Evolutionary conservation across 441 rosid genomes (phyloP), one percentile per base, ranked within the genome.

Genomic region (Hura crepitans): DNA sequence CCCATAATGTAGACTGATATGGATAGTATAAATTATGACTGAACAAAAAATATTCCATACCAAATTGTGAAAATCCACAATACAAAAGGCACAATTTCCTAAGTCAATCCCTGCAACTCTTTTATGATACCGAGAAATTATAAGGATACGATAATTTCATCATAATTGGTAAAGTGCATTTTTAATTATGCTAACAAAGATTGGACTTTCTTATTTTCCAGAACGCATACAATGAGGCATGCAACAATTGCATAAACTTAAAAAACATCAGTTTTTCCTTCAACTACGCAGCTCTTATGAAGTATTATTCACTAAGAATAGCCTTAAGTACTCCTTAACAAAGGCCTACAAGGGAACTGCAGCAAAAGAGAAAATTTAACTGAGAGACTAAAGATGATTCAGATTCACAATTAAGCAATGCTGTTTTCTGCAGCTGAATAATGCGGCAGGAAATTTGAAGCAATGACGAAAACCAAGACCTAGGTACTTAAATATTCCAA

Each of bases 391-490:
- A 56, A 72, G 46, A 46, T 46, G 75, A 23, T 6, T 5, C 45
- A 17, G 0, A 25, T 55, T 64, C 33, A 20, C 39, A 54, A 54
- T 28, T 17, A 42, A 53, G 62, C 54, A 63, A n/a, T 23, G 42
- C 35, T 14, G 27, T 42, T 13, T 17, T 13, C 23, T 18, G 0
- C 27, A 64, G 15, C 31, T 62, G 28, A 11, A 65, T 28, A 17
- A 17, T 27, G 47, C 47, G 45, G 33, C 57, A 35, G 27, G 27
- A 33, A 66, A 72, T 65, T 39, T 63, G 54, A 25, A 42, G 39
- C 20, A 37, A 6, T 49, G 35, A 37, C 58, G 28, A 28, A 22
- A 72, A 8, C n/a, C 14, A 23, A 55, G 20, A 30, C 25, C 31
- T 45, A 45, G 59, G 23, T 6, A 49, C 13, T 47, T 1, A 51